phyloP scores from a whole-genome alignment of 169 alveolate genomes.

The Besnoitia besnoiti region DNA sequence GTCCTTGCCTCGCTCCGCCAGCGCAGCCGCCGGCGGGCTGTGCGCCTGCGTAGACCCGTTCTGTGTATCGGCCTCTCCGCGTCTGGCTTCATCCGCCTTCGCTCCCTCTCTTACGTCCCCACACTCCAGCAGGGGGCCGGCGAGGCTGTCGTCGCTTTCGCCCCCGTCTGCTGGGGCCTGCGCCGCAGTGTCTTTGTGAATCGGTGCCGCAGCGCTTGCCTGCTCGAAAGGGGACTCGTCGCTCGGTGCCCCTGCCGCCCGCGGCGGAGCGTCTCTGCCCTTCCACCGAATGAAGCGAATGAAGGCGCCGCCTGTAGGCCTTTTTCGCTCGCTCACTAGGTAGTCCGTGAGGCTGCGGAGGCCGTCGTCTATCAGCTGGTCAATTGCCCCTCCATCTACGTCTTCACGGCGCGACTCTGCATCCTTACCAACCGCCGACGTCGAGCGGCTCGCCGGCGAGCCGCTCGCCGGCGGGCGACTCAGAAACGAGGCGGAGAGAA shows the following conservation, averaged over 20 bases:
- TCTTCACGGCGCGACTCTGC: neutral
- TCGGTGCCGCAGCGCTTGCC: no score
- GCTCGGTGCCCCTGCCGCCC: no score
- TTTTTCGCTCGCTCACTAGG: neutral
- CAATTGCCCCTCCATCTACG: no score
- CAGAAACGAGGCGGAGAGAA: neutral
- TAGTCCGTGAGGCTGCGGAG: neutral
- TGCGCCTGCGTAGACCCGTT: no score
- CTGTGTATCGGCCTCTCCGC: neutral
- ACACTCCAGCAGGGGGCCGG: neutral
- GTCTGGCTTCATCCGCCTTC: neutral
- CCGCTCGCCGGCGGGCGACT: neutral
- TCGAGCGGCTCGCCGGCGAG: neutral
- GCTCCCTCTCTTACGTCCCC: neutral
- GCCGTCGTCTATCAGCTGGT: neutral
- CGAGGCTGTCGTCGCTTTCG: neutral
- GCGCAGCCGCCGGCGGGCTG: neutral
- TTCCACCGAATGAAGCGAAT: neutral
- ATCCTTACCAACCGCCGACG: neutral
- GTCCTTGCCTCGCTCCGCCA: neutral
- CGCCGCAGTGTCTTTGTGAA: neutral
- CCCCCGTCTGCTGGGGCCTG: neutral
- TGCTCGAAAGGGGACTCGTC: no score
- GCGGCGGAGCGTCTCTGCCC: neutral
- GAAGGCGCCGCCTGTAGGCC: neutral